Evolutionary conservation across 2,329 filamentous ascomycete genomes (phyloP).

Genomic region (Keithomyces neogunnii): DNA sequence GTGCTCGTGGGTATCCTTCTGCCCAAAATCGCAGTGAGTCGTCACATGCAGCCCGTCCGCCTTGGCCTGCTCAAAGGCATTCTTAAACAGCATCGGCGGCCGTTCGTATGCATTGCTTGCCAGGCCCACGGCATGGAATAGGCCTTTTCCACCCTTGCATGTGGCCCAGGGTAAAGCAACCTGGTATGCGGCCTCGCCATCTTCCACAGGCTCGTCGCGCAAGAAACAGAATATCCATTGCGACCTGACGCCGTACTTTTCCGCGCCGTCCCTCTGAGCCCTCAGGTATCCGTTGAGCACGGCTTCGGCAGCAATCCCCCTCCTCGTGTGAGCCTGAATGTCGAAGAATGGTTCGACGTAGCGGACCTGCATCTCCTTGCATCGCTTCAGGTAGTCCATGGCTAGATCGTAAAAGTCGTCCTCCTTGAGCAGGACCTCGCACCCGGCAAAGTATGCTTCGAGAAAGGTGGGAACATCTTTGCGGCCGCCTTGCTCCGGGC

Average conservation of each 20-base stretch:
- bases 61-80: slow-evolving; percentile 26
- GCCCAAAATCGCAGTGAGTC: slow-evolving; percentile 42
- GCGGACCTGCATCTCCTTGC: slow-evolving; percentile 52
- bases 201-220: slow-evolving; percentile 60
- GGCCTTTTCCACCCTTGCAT: slow-evolving; percentile 21
- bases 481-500: slow-evolving; percentile 28
- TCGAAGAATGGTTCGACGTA: slow-evolving; percentile 75
- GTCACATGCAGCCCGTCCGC: slow-evolving; percentile 35
- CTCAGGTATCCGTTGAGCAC: slow-evolving; percentile 54
- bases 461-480: slow-evolving; percentile 41
- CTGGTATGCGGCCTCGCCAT: slow-evolving; percentile 55
- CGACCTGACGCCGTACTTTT: slow-evolving; percentile 52
- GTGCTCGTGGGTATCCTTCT: slow-evolving; percentile 37
- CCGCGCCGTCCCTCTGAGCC: slow-evolving; percentile 49
- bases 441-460: slow-evolving; percentile 68
- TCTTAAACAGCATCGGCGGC: slow-evolving; percentile 35
- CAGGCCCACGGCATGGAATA: slow-evolving; percentile 37
- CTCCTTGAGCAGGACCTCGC: slow-evolving; percentile 57
- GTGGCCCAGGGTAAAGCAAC: slow-evolving; percentile 29
- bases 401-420: slow-evolving; percentile 65
- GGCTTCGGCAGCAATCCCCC: slow-evolving; percentile 52
- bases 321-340: slow-evolving; percentile 59
- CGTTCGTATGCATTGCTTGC: slow-evolving; percentile 37
- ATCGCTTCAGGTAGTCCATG: slow-evolving; percentile 59
- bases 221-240: slow-evolving; percentile 64